Base-by-base conservation (phyloP, 2,329 filamentous ascomycete species). In the Metarhizium sp. region DNA sequence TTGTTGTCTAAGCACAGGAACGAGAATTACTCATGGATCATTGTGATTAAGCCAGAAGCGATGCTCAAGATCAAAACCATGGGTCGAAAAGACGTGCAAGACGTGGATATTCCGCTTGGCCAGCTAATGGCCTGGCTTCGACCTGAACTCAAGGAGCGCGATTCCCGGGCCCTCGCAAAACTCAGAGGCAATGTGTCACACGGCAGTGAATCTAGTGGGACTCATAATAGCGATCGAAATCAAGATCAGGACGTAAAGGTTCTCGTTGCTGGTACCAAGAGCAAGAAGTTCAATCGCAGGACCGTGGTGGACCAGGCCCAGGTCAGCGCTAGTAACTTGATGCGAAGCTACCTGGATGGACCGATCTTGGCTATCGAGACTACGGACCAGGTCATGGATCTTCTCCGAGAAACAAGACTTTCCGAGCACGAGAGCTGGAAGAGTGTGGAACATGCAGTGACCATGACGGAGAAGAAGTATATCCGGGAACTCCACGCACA, bases 291-390 rank as follows among this genome's bases (percentile, higher is more conserved):
- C 59, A 96, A 96, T 71, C 85, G 92, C 53, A 85, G 85, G 65
- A 86, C 86, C 32, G 90, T 97, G 51, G 85, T 96, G 50, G 90
- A 95, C 67, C 87, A 92, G 61, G 86, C 86, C 58, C 83, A 83
- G 70, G 68, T 66, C 55, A 78, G 75, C 59, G 77, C 76, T 4
- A 78, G 81, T 34, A 81, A 80, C 55, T 77, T 92, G 40, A 79
- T 90, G 13, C 81, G 86, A 36, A 81, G 81, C 4, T 90, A 90
- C 61, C 75, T 89, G 5, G 81, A 87, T 34, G 89, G 89, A 0
- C 90, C 91, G 0, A 88, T 96, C 57, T 82, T 88, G 10, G 92
- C 92, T 1, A 86, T 97, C 53, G 92, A 97, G 71, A 90, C 89
- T 1, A 86, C 89, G 53, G 92, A 96, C 64, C 83, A 87, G 51